Base-by-base conservation (phyloP, 805 yeast genomes). In the Saturnispora halmiae region DNA sequence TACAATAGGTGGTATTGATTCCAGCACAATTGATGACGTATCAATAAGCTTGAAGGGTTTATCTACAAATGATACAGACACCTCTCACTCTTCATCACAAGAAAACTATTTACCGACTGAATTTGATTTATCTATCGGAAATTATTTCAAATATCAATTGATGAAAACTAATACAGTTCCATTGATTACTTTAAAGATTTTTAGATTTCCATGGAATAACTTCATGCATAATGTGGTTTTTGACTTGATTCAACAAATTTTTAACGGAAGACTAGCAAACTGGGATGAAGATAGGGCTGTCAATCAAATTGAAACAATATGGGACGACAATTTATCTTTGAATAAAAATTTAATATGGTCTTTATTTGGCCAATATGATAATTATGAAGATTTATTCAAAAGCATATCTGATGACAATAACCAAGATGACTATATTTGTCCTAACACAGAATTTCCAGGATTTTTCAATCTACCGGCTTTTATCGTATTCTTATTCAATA, bases 191-290 rank as follows among this genome's bases (percentile, higher is more conserved):
- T 58, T 70, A 21, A 77, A 82, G 66, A 77, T 92, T 51, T 75
- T 86, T 50, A 66, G 72, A 47, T 86, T 79, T 60, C 96, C 97
- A 6, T 92, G 97, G 97, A 92, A 92, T 59, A 92, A 92, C 56
- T 92, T 92, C 55, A 73, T 92, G 67, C 98, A 92, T 61, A 92
- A 90, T 55, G 98, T 92, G 43, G 95, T 92, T 7, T 92, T 90
- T 67, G 99, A 92, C 62, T 76, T 92, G 46, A 81, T 92, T 25
- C 99, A 92, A 60, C 99, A 92, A 59, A 77, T 92, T 15, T 73
- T 92, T 58, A 87, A 86, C 59, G 97, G 53, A 9, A 50, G 54
- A 2, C 73, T 80, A 69, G 42, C 42, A 2, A 61, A 61, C 38
- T 61, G 63, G 59, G 65, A 60, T 38, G 65, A 60, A 41, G 63